Evolutionary conservation across 306 rosid genomes (phyloP), one percentile per base, ranked within the genome.

Genomic region (Purshia tridentata): DNA sequence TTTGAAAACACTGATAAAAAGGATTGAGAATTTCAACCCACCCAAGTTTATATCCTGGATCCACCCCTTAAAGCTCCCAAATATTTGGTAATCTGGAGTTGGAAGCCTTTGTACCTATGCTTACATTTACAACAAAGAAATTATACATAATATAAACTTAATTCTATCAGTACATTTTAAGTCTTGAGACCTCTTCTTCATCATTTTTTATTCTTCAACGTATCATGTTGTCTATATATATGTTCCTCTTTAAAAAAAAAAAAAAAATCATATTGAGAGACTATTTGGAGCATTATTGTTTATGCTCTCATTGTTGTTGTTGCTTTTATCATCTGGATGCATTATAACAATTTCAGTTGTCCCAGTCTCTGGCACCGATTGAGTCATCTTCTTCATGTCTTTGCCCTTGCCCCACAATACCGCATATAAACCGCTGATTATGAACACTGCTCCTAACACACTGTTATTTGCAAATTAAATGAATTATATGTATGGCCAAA

Each of bases 361-460:
- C 35, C 35, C 35, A 29, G 35, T 29, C 35, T 29, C 35, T 11
- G 73, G 53, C 5, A 76, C 54, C 22, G 69, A 45, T 64, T 77
- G 76, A 14, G 35, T 76, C 14, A 1, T 77, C 65, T 23, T 82
- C 68, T 80, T 82, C 80, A 69, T 73, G 62, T 87, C 91, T 67
- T 78, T 72, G 73, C 81, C 63, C 75, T 87, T 87, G 4, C 85
- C 85, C 91, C 91, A 87, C 41, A 84, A n/a, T 52, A 82, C 82
- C 47, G 13, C 8, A 39, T 87, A 84, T 35, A 87, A 77, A 1
- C 88, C 86, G 42, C 83, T 54, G 23, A 84, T 80, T 6, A 87
- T 81, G 61, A 80, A 46, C 50, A 72, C 19, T 8, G 80, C 83
- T 65, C 86, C 88, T 65, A 87, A 29, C 6, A 84, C 42, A 62